Conservation (phyloP, 139 green algal species). For the Pycnococcus provasolii region DNA sequence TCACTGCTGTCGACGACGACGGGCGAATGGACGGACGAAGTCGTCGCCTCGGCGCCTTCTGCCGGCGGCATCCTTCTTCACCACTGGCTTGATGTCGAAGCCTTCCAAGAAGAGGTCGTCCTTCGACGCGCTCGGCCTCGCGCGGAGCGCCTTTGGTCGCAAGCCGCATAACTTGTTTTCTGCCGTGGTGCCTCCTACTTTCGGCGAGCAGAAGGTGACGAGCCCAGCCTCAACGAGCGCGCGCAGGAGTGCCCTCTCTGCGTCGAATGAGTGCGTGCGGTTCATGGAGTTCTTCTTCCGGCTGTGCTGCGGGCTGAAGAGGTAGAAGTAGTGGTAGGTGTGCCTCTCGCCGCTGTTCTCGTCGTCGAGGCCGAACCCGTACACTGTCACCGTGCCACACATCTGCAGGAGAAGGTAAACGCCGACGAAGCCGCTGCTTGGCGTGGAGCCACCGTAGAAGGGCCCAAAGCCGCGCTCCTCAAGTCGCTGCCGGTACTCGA, state of each 20-base stretch:
- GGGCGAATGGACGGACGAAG: too few species aligned
- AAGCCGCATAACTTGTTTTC: conserved; percentile 13
- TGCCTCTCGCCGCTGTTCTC: conserved; percentile 5
- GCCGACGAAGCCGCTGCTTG: conserved; percentile 10
- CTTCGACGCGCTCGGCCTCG: too few species aligned
- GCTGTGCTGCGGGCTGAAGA: conserved; percentile 9
- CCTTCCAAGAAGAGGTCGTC: too few species aligned
- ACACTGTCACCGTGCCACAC: conserved; percentile 18
- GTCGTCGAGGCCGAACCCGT: conserved; percentile 25
- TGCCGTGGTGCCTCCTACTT: conserved; percentile 2
- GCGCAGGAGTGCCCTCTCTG: conserved; percentile 16
- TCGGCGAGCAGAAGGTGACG: conserved; percentile 7
- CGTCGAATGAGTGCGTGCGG: conserved; percentile 26
- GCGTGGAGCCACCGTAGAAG: conserved; percentile 15
- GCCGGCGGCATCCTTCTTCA: too few species aligned
- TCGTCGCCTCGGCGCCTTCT: too few species aligned
- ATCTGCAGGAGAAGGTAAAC: conserved; percentile 10
- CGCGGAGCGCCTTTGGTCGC: background rate
- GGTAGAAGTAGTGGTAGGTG: conserved; percentile 27
- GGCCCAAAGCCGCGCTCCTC: background rate
- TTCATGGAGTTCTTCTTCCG: conserved; percentile 31
- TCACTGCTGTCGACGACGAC: too few species aligned
- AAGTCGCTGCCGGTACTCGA: conserved; percentile 9
- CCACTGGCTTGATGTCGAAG: too few species aligned
- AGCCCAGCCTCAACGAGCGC: background rate